A percentile compares a stretch with the other conserved stretches of the same genome.
These are phyloP conservation scores for Fagopyrum esculentum DNA, from an alignment of 148 eudicot species.

Conservation along the genomic window DNA sequence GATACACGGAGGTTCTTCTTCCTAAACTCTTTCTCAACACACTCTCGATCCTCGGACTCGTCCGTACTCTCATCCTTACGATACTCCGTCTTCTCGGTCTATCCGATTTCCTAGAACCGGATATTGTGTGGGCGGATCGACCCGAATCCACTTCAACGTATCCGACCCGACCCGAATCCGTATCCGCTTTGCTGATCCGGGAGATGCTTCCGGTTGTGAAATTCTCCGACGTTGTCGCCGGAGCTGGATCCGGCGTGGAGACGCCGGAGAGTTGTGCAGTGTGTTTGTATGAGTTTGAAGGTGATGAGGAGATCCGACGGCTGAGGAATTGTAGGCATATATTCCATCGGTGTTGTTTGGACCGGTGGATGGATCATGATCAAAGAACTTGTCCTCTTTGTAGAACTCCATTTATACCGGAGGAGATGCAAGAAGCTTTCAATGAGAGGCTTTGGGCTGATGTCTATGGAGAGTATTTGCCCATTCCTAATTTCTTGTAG, in stretches of 20 bases:
- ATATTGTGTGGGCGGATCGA: constrained; percentile 22
- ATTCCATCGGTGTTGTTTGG: constrained; percentile 39
- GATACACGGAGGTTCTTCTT: constrained; percentile 44
- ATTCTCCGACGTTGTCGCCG: constrained; percentile 33
- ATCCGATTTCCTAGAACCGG: constrained; percentile 53
- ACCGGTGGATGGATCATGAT: constrained; percentile 52
- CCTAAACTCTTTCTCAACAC: constrained; percentile 47
- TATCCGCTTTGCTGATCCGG: constrained; percentile 55
- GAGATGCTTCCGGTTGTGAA: constrained; percentile 66
- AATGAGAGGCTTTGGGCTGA: constrained; percentile 77
- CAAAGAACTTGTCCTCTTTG: constrained; percentile 55
- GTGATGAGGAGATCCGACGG: constrained; percentile 44
- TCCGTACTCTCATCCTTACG: constrained; percentile 27
- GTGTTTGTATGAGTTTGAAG: constrained; percentile 41
- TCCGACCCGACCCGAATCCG: constrained; percentile 24
- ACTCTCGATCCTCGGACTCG: constrained; percentile 34
- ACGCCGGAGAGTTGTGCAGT: constrained; percentile 56
- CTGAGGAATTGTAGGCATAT: constrained; percentile 42
- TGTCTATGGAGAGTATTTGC: constrained; percentile 15
- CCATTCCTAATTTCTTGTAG: constrained; percentile 48
- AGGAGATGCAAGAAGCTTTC: constrained; percentile 48
- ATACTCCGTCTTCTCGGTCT: constrained; percentile 39
- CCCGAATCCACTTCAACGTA: constrained; percentile 12
- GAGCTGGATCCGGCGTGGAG: constrained; percentile 48
- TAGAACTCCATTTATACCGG: constrained; percentile 40